Evolutionary conservation across 768 basidiomycete genomes (phyloP).

Genomic region (Suillus clintonianus): DNA sequence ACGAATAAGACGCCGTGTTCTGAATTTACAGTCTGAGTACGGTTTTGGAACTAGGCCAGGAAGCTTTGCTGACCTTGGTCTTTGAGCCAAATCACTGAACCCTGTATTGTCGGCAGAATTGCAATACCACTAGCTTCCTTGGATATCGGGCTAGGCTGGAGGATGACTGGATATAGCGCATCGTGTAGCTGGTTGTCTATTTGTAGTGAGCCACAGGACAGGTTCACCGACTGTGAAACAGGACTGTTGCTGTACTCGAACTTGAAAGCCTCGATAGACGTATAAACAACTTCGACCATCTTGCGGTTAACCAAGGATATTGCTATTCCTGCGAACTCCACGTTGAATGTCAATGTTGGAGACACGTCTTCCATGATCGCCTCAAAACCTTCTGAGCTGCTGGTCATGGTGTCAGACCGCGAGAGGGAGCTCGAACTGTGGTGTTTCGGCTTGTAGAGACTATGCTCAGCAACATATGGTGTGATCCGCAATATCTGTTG

Average conservation of each 20-base stretch:
- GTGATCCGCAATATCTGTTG: slow-evolving; percentile 87
- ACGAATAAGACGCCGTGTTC: slow-evolving; percentile 98
- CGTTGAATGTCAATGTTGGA: slow-evolving; percentile 61
- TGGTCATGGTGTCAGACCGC: slow-evolving; percentile 70
- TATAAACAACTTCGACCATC: slow-evolving; percentile 87
- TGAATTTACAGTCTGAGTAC: slow-evolving; percentile 30
- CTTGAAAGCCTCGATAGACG: slow-evolving; percentile 75
- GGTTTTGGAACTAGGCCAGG: background rate
- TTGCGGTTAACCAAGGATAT: slow-evolving; percentile 87
- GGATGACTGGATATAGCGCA: slow-evolving; percentile 89
- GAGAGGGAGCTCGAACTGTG: slow-evolving; percentile 46
- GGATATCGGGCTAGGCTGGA: slow-evolving; percentile 89
- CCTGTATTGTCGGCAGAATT: slow-evolving; percentile 81
- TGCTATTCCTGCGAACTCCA: slow-evolving; percentile 90
- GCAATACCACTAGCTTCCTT: slow-evolving; percentile 75
- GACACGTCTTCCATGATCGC: slow-evolving; percentile 75
- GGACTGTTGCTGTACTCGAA: slow-evolving; percentile 83
- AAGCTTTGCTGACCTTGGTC: slow-evolving; percentile 68
- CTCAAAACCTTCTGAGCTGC: slow-evolving; percentile 78
- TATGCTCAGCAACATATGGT: slow-evolving; percentile 81
- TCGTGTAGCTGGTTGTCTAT: slow-evolving; percentile 98
- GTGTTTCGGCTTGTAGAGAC: slow-evolving; percentile 81
- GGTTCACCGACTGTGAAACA: slow-evolving; percentile 74
- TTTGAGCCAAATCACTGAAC: slow-evolving; percentile 86
- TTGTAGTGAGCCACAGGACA: slow-evolving; percentile 87